Evolutionary conservation across 106 monocot genomes (phyloP).

Genomic region (Xerophyta viscosa): DNA sequence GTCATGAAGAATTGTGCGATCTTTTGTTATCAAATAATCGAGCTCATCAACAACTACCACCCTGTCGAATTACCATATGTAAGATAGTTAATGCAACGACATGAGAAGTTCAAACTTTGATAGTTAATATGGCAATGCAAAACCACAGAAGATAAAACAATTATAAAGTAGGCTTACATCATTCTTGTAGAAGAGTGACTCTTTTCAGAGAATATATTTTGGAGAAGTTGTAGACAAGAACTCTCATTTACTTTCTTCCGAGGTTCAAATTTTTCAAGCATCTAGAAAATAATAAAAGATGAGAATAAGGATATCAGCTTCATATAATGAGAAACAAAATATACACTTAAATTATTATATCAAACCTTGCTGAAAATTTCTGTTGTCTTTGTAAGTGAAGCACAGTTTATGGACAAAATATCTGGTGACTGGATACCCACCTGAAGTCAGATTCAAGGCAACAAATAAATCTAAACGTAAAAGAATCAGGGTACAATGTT

Average conservation of each 20-base stretch:
- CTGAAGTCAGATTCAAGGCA: constrained; percentile 13
- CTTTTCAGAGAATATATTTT: constrained; percentile 46
- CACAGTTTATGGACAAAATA: constrained; percentile 59
- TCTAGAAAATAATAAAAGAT: constrained; percentile 24
- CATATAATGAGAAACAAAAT: neutral
- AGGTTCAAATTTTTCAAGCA: constrained; percentile 42
- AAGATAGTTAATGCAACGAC: neutral
- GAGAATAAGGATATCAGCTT: neutral
- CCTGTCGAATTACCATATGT: constrained; percentile 30
- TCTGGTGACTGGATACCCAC: constrained; percentile 49
- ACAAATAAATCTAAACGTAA: neutral
- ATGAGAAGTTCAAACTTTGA: neutral
- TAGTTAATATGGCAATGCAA: neutral
- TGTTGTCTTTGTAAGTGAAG: constrained; percentile 49
- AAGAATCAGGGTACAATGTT: neutral
- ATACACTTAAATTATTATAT: neutral
- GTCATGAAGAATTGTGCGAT: constrained; percentile 78
- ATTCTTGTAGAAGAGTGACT: constrained; percentile 27
- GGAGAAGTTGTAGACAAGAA: constrained; percentile 31
- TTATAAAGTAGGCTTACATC: constrained; percentile 53
- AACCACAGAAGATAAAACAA: neutral
- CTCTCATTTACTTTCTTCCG: constrained; percentile 25
- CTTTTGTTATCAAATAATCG: constrained; percentile 94
- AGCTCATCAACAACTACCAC: constrained; percentile 83
- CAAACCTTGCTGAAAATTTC: constrained; percentile 83